Evolutionary conservation across 352 stramenopile genomes (phyloP).

Genomic region (Peronosclerospora sorghi): DNA sequence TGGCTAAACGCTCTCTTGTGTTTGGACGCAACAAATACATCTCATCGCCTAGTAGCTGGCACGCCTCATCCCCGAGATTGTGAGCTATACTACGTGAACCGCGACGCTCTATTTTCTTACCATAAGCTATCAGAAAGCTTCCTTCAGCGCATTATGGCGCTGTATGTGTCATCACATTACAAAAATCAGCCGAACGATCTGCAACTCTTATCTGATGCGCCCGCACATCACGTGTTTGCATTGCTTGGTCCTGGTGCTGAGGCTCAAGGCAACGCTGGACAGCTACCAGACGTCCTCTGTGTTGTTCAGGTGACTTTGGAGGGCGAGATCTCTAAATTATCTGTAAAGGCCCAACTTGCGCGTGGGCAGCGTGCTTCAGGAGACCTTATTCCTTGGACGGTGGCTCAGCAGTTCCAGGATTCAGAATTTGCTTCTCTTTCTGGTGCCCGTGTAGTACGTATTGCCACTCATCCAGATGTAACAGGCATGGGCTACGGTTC

Average conservation of each 20-base stretch:
- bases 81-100: constrained; percentile 98
- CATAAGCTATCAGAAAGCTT: constrained; percentile 97
- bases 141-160: constrained; percentile 86
- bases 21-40: constrained; percentile 83
- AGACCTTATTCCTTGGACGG: constrained; percentile 99
- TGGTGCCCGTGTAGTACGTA: constrained; percentile 94
- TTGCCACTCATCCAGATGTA: constrained; percentile 96
- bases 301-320: constrained; percentile 97
- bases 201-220: constrained; percentile 97
- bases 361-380: constrained; percentile 93
- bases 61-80: constrained; percentile 93
- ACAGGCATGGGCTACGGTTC: constrained; percentile 97
- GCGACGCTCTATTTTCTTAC: constrained; percentile 98
- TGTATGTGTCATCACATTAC: constrained; percentile 99
- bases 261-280: constrained; percentile 76
- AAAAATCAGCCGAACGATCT: constrained; percentile 99
- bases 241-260: constrained; percentile 92
- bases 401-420: constrained; percentile 99
- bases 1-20: constrained; percentile 98
- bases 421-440: constrained; percentile 95
- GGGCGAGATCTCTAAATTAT: constrained; percentile 94
- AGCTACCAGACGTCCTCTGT: constrained; percentile 96
- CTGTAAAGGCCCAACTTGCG: constrained; percentile 90
- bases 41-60: constrained; percentile 84
- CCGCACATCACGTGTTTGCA: constrained; percentile 96